Percentiles rank a stretch among this genome's conserved stretches.
Evolutionary conservation across 2,329 filamentous ascomycete genomes (phyloP).

Genomic region (Cadophora gregata): DNA sequence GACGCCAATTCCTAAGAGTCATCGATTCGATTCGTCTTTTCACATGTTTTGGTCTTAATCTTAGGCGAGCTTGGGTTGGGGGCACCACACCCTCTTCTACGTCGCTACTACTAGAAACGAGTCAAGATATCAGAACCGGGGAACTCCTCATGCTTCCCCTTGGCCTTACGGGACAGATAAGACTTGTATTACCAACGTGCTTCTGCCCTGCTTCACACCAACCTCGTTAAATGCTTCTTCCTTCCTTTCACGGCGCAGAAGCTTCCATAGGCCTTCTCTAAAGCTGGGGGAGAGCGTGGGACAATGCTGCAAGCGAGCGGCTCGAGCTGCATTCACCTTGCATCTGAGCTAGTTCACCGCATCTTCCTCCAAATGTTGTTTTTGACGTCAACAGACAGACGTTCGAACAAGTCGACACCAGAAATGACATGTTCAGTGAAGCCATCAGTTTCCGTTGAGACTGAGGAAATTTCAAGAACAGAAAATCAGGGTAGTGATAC

Average conservation of each 20-base stretch:
- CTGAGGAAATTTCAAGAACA: background rate
- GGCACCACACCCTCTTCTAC: background rate
- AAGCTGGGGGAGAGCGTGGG: conserved; percentile 11
- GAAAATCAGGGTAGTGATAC: background rate
- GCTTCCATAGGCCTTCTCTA: conserved; percentile 2
- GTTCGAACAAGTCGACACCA: background rate
- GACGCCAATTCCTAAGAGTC: conserved; percentile 29
- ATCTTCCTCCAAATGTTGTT: background rate
- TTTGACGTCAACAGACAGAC: background rate
- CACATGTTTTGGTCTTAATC: conserved; percentile 26
- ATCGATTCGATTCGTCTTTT: conserved; percentile 26
- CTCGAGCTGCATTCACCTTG: conserved; percentile 7
- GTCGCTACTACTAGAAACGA: too few relatives aligned
- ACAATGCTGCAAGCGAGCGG: conserved; percentile 7
- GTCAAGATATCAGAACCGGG: background rate
- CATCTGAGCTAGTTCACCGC: conserved; percentile 13
- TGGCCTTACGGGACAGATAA: conserved; percentile 11
- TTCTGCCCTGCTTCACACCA: background rate
- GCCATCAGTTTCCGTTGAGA: background rate
- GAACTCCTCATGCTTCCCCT: background rate
- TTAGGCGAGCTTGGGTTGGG: background rate
- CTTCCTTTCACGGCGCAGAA: background rate
- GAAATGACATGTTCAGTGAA: background rate
- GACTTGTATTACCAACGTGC: background rate
- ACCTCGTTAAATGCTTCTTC: background rate